A percentile compares a stretch with the other conserved stretches of the same genome.
phyloP scores from a whole-genome alignment of 1,284 basidiomycete genomes.

The Hypsizygus ulmarius region DNA sequence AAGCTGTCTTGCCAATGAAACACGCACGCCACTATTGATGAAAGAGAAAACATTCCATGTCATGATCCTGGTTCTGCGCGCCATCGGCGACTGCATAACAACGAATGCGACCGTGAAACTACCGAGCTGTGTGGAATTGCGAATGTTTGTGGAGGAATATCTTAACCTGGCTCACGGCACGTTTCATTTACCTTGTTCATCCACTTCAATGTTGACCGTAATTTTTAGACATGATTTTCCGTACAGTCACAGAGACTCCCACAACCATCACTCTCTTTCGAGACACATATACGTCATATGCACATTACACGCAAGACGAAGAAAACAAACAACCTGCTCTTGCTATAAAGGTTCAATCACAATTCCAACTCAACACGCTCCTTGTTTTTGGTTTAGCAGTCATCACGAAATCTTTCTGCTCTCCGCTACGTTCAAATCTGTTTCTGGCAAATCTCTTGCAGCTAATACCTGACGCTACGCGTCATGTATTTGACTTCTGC shows the following conservation, averaged over 20 bases:
- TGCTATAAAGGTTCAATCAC: conserved; percentile 36
- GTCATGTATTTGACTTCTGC: conserved; percentile 45
- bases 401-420: conserved; percentile 39
- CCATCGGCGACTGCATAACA: conserved; percentile 35
- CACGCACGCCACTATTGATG: conserved; percentile 27
- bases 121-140: conserved; percentile 43
- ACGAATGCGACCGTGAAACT: conserved; percentile 30
- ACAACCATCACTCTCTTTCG: conserved; percentile 34
- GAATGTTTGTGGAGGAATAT: conserved; percentile 43
- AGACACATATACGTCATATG: conserved; percentile 24
- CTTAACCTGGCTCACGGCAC: conserved; percentile 45
- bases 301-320: neutral
- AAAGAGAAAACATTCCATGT: conserved; percentile 28
- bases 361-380: conserved; percentile 43
- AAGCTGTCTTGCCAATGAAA: conserved; percentile 28
- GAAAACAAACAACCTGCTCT: conserved; percentile 27
- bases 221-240: conserved; percentile 35
- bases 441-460: conserved; percentile 48
- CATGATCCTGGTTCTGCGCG: conserved; percentile 29
- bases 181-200: conserved; percentile 11
- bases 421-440: conserved; percentile 41
- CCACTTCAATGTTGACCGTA: conserved; percentile 4
- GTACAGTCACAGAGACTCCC: conserved; percentile 31
- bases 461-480: conserved; percentile 37
- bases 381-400: conserved; percentile 44